Base-by-base conservation (phyloP, 2,329 filamentous ascomycete genomes). In the Lecanicillium sp. region DNA sequence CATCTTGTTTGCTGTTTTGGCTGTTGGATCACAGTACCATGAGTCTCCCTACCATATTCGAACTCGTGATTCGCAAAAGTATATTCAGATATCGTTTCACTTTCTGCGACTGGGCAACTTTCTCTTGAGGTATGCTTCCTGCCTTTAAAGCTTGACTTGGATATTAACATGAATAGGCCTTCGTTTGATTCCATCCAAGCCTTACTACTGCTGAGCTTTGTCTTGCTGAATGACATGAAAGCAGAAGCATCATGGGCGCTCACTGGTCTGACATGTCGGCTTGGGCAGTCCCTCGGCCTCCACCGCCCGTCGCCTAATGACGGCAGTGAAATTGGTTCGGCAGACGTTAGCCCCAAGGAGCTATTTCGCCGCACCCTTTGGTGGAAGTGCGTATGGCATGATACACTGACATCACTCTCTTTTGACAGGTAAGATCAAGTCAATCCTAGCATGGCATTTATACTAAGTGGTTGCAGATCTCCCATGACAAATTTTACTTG, bases 331-430 rank as follows among this genome's bases (percentile, higher is more conserved):
- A 61, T 51, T 29, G 56, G 53, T 7, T 57, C 63, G 2, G 57
- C 64, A 1, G 69, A 73, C 13, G 54, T 61, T 4, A 64, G 63
- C 34, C 58, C 63, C n/a, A 77, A 70, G 43, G 73, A 78, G 28
- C 68, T 67, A 52, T 65, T 75, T 37, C 60, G 76, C 20, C 62
- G 73, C 28, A 72, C 70, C 37, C 55, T 79, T 31, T 77, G 76
- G 77, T 74, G 78, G 78, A 79, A 74, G 4, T 78, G 75, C 47
- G 68, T 78, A 9, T 82, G 78, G 78, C 78, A 82, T 46, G 78
- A 82, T 41, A 80, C 75, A 5, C 59, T 82, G 15, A 79, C 76
- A 0, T 82, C 78, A 1, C 57, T 82, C 2, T 81, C 78, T 0
- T 82, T 82, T 52, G 78, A 82, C 48, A 65, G 78, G 70, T 75